Evolutionary conservation across 1,139 yeast species (phyloP).

Genomic region (Arxiozyma heterogenica): DNA sequence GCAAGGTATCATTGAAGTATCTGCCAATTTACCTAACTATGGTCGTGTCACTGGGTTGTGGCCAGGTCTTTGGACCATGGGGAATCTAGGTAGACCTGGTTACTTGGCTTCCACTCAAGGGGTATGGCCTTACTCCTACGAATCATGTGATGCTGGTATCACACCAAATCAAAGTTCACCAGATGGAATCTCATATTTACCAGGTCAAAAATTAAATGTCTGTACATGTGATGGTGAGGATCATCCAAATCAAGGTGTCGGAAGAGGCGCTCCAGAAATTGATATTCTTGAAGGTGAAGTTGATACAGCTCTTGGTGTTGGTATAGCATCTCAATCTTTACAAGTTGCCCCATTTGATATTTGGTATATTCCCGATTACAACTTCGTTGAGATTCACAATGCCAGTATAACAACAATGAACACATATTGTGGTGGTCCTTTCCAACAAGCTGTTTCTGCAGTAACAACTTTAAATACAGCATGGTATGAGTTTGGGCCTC

Average conservation of each 20-base stretch:
- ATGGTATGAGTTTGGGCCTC: constrained; percentile 64
- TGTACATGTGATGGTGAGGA: constrained; percentile 72
- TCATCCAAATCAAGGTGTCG: constrained; percentile 71
- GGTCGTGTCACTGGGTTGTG: constrained; percentile 68
- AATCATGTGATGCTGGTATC: constrained; percentile 76
- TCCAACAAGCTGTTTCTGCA: constrained; percentile 77
- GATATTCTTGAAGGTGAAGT: constrained; percentile 75
- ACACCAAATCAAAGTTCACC: constrained; percentile 80
- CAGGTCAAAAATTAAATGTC: constrained; percentile 61
- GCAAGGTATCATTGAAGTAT: constrained; percentile 62
- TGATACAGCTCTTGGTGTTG: constrained; percentile 40
- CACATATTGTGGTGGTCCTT: constrained; percentile 73
- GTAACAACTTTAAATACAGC: constrained; percentile 57
- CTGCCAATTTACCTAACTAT: constrained; percentile 62
- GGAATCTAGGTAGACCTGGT: constrained; percentile 80
- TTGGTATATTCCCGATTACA: constrained; percentile 78
- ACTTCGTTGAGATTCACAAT: constrained; percentile 58
- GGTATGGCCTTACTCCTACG: constrained; percentile 87
- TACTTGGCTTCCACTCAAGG: constrained; percentile 72
- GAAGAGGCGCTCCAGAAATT: constrained; percentile 87
- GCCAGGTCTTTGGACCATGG: constrained; percentile 91
- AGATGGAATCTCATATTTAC: constrained; percentile 71
- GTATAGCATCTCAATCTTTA: constrained; percentile 71
- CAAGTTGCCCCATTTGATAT: constrained; percentile 82
- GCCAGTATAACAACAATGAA: constrained; percentile 58